Conservation (phyloP, 176 grass and related monocot genomes). For the Carex scoparia region DNA sequence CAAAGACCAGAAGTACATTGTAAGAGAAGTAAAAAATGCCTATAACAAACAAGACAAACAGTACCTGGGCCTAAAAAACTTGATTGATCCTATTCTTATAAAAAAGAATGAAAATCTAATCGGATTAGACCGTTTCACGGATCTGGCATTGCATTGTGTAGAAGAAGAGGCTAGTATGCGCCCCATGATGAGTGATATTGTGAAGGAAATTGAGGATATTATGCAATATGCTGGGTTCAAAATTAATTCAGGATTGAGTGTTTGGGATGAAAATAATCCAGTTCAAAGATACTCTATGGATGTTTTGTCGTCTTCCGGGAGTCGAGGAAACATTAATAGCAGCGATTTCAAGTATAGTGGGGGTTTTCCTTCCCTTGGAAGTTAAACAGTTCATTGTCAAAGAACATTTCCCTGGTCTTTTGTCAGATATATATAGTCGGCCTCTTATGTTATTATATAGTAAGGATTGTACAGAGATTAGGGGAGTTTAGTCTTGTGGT, state of each 20-base stretch:
- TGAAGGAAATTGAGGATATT: conserved; percentile 63
- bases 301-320: conserved; percentile 24
- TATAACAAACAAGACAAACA: conserved; percentile 36
- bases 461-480: not conserved
- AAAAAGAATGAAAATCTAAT: conserved; percentile 25
- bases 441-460: not conserved
- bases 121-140: conserved; percentile 43
- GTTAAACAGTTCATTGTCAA: conserved; percentile 27
- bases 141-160: conserved; percentile 48
- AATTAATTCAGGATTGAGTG: conserved; percentile 30
- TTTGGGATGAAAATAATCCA: conserved; percentile 41
- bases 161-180: conserved; percentile 28
- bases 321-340: conserved; percentile 31
- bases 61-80: conserved; percentile 48
- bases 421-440: not conserved
- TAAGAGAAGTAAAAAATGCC: conserved; percentile 54
- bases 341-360: conserved; percentile 65
- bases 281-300: conserved; percentile 30
- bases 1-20: conserved; percentile 50
- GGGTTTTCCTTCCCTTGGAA: conserved; percentile 41
- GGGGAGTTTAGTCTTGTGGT: not conserved
- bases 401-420: not conserved
- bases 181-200: conserved; percentile 53
- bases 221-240: conserved; percentile 50
- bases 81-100: conserved; percentile 56